These are phyloP conservation scores for Mycotypha africana DNA, from an alignment of 371 early-diverging fungal genomes.

Conservation along the genomic window DNA sequence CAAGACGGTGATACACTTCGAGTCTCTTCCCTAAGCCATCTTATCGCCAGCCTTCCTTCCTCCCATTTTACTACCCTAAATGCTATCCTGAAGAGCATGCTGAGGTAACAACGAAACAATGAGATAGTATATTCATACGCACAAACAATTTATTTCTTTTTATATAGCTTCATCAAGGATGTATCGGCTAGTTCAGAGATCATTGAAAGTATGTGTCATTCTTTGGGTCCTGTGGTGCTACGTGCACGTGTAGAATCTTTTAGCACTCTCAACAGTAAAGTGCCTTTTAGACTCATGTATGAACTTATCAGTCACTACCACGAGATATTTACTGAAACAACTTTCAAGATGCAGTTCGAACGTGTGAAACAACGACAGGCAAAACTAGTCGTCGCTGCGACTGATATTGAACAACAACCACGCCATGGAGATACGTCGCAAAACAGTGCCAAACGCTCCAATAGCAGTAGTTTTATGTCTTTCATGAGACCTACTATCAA, in stretches of 20 bases:
- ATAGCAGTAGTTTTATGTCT: constrained; percentile 24
- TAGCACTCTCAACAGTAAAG: constrained; percentile 48
- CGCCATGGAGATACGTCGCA: no score
- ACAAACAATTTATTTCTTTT: no score
- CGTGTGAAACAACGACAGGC: constrained; percentile 36
- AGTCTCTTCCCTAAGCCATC: constrained; percentile 43
- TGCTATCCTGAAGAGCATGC: constrained; percentile 33
- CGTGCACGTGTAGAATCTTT: constrained; percentile 45
- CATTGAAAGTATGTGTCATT: constrained; percentile 28
- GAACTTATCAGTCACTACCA: constrained; percentile 42
- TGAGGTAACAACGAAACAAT: constrained; percentile 40
- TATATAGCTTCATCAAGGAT: constrained; percentile 1
- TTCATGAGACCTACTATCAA: constrained; percentile 26
- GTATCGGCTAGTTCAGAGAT: background rate
- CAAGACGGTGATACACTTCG: constrained; percentile 41
- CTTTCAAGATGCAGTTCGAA: constrained; percentile 28
- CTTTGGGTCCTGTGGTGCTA: constrained; percentile 52
- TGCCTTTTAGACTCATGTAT: constrained; percentile 41
- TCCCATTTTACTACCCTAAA: constrained; percentile 51
- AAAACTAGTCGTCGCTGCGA: constrained; percentile 18
- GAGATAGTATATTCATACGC: no score
- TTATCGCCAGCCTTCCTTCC: constrained; percentile 52
- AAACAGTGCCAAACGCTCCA: constrained; percentile 2
- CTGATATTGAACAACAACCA: no score
- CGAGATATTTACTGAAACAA: constrained; percentile 28